Percentiles rank a stretch among this genome's conserved stretches.
Evolutionary conservation across 345 rosid genomes (phyloP).

Genomic region (Anastatica hierochuntica): DNA sequence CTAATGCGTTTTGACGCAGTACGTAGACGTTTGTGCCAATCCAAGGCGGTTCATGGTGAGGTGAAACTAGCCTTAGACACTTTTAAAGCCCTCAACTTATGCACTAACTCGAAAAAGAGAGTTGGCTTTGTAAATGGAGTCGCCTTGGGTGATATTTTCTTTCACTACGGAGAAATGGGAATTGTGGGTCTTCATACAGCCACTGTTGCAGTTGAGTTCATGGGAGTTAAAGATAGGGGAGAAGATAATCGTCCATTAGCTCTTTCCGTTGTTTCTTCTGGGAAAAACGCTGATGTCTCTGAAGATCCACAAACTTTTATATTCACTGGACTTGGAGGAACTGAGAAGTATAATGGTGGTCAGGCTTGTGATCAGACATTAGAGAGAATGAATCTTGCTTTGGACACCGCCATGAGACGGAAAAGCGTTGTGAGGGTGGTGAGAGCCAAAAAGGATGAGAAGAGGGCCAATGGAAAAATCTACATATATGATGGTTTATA

Average conservation of each 20-base stretch:
- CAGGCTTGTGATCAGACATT: constrained; percentile 30
- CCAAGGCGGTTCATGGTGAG: constrained; percentile 26
- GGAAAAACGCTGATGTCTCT: constrained; percentile 41
- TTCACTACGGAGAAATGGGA: constrained; percentile 48
- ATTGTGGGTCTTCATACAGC: constrained; percentile 45
- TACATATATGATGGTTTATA: constrained; percentile 57
- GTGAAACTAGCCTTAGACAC: constrained; percentile 13
- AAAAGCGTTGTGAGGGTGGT: constrained; percentile 42
- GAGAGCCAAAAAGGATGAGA: constrained; percentile 34
- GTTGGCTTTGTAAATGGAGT: constrained; percentile 46
- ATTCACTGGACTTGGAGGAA: constrained; percentile 53
- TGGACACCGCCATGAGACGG: constrained; percentile 35
- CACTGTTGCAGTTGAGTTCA: constrained; percentile 51
- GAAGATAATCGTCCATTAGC: constrained; percentile 23
- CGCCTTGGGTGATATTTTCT: constrained; percentile 55
- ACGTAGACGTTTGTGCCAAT: constrained; percentile 35
- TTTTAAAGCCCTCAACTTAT: constrained; percentile 35
- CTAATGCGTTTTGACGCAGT: constrained; percentile 20
- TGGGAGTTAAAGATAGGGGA: constrained; percentile 18
- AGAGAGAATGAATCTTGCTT: constrained; percentile 31
- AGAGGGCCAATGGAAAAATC: constrained; percentile 17
- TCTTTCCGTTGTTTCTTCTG: constrained; percentile 52
- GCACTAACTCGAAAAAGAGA: constrained; percentile 42
- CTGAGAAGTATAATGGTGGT: neutral
- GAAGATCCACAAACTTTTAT: constrained; percentile 36